phyloP scores from a whole-genome alignment of 169 alveolate species.

The Plasmodium malariae region DNA sequence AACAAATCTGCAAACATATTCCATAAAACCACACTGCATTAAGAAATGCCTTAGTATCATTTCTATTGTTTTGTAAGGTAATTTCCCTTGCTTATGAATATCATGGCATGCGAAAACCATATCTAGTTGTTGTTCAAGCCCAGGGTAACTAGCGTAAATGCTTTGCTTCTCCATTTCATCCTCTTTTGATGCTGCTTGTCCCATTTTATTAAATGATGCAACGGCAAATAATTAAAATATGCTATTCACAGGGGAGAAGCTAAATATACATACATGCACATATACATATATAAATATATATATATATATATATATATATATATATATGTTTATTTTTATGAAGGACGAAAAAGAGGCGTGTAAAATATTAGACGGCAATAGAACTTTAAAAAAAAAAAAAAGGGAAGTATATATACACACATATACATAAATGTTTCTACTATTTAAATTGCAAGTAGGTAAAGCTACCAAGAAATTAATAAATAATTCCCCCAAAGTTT shows the following conservation, averaged over 20 bases:
- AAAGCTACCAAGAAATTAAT: slow-evolving; percentile 3
- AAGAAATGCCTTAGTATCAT: slow-evolving; percentile 88
- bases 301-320: no score
- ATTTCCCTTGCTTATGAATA: slow-evolving; percentile 81
- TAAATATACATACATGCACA: background rate
- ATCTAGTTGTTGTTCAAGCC: slow-evolving; percentile 87
- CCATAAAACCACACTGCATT: slow-evolving; percentile 87
- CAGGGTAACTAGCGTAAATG: slow-evolving; percentile 82
- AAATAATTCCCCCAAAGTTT: slow-evolving; percentile 9
- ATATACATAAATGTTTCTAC: background rate
- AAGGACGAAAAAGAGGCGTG: background rate
- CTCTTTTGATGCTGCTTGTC: slow-evolving; percentile 54
- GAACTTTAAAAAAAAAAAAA: background rate
- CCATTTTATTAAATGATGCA: slow-evolving; percentile 26
- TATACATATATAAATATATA: no score
- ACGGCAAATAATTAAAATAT: slow-evolving; percentile 12
- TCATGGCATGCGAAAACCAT: slow-evolving; percentile 87
- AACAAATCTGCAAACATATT: slow-evolving; percentile 84
- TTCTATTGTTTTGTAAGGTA: slow-evolving; percentile 87
- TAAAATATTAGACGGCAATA: background rate
- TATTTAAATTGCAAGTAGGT: slow-evolving; percentile 2
- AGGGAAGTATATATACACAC: background rate
- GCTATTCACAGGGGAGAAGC: background rate
- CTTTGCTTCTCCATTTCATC: slow-evolving; percentile 64
- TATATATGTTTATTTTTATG: background rate